Evolutionary conservation across 495 filamentous ascomycete genomes (phyloP).

Genomic region (Hyaloscypha bicolor): DNA sequence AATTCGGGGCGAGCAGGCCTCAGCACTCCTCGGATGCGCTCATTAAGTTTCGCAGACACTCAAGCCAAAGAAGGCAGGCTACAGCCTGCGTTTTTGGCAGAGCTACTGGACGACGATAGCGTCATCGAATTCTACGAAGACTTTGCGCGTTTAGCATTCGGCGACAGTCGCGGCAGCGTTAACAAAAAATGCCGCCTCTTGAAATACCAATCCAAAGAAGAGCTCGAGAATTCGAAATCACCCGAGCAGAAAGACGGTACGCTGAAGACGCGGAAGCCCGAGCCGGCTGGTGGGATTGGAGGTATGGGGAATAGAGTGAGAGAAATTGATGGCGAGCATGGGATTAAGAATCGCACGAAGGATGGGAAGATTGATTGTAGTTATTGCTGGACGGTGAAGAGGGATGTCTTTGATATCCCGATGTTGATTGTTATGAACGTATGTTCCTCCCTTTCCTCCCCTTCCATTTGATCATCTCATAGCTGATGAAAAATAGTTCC

Average conservation of each 20-base stretch:
- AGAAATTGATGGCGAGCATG: conserved; percentile 74
- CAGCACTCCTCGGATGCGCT: conserved; percentile 48
- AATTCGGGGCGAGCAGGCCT: conserved; percentile 42
- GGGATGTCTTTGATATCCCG: conserved; percentile 97
- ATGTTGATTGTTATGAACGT: conserved; percentile 98
- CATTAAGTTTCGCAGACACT: conserved; percentile 36
- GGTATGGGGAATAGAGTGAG: conserved; percentile 54
- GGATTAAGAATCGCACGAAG: conserved; percentile 73
- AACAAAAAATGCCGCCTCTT: conserved; percentile 83
- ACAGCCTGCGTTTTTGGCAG: conserved; percentile 85
- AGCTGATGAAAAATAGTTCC: conserved; percentile 24
- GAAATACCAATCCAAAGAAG: conserved; percentile 76
- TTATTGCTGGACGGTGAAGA: conserved; percentile 94
- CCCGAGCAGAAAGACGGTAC: conserved; percentile 42
- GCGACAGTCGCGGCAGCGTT: conserved; percentile 80
- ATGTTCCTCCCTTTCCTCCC: conserved; percentile 43
- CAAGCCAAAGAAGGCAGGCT: conserved; percentile 41
- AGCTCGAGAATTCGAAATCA: conserved; percentile 36
- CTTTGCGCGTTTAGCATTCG: conserved; percentile 88
- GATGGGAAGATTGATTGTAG: conserved; percentile 93
- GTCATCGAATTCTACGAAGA: conserved; percentile 96
- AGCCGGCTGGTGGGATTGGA: conserved; percentile 37
- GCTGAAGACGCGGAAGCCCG: conserved; percentile 41
- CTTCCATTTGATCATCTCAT: background rate
- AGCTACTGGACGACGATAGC: conserved; percentile 90